Evolutionary conservation across 306 rosid species (phyloP), one percentile per base, ranked within the genome.

Genomic region (Rosa chinensis): DNA sequence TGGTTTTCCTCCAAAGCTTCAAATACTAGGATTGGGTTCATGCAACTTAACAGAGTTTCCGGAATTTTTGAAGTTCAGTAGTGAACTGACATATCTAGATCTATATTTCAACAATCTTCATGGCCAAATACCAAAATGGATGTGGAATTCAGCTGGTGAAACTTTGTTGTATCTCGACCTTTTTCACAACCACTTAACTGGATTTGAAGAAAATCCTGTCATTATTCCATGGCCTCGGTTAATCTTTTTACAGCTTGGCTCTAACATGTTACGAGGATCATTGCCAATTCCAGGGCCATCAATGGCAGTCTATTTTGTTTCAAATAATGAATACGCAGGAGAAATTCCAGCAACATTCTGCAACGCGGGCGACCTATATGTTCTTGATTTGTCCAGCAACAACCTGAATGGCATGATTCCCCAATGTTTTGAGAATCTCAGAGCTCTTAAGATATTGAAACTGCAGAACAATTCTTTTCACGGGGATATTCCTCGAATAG

Each of bases 81-180:
- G 73, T 0, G 32, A 4, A 28, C 14, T 80, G 39, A 12, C 0
- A 40, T 5, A 4, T 16, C 73, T 81, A 61, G 1, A 86, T 70
- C 80, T 76, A n/a, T n/a, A n/a, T n/a, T n/a, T n/a, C n/a, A 86
- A 82, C 82, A 50, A 55, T 56, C 25, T 89, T 3, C 79, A 48
- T 0, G 89, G 97, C n/a, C 82, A 45, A 56, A 8, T 88, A 21
- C 91, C 89, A 10, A 84, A 53, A 49, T 61, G 82, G 86, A 11
- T 78, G 43, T 75, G 88, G 32, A 78, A 56, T 43, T 23, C 69
- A 61, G 62, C 75, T 32, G 10, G 25, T n/a, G 75, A 84, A 59
- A 77, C 75, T 7, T 39, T 81, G 75, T 0, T 1, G 21, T 17
- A 0, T 28, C 35, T 84, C 13, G 16, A 49, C 5, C 35, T 84